A percentile compares a stretch with the other conserved stretches of the same genome.
phyloP scores from a whole-genome alignment of 1,139 yeast species.

The Pneumocystis murina region DNA sequence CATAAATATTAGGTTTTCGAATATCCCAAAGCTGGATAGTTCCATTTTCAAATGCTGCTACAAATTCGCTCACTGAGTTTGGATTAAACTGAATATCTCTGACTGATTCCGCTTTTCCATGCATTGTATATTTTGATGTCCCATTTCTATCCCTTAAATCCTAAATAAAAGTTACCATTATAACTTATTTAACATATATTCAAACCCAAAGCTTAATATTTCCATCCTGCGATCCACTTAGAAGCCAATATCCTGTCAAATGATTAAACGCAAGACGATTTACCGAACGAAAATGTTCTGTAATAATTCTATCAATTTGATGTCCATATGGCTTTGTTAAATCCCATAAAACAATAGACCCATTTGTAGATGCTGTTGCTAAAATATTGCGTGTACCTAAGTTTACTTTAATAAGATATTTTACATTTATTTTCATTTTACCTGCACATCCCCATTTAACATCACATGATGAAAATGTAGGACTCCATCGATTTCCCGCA shows the following conservation, averaged over 20 bases:
- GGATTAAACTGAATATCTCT: slow-evolving; percentile 31
- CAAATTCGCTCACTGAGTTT: slow-evolving; percentile 33
- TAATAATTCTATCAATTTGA: slow-evolving; percentile 20
- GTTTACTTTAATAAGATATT: not conserved
- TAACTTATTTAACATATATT: slow-evolving; percentile 34
- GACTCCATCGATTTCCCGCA: slow-evolving; percentile 12
- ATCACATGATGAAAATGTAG: slow-evolving; percentile 17
- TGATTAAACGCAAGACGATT: slow-evolving; percentile 62
- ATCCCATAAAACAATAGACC: slow-evolving; percentile 14
- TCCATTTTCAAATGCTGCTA: slow-evolving; percentile 82
- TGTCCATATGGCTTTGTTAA: slow-evolving; percentile 8
- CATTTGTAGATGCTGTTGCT: slow-evolving; percentile 15
- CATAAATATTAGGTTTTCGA: slow-evolving; percentile 35
- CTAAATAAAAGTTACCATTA: slow-evolving; percentile 30
- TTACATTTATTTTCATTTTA: not conserved
- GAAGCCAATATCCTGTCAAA: slow-evolving; percentile 40
- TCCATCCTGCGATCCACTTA: slow-evolving; percentile 90
- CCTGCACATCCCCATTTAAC: slow-evolving; percentile 25
- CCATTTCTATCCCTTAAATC: slow-evolving; percentile 14
- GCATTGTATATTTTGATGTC: slow-evolving; percentile 25
- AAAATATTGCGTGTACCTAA: slow-evolving; percentile 15
- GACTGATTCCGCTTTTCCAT: slow-evolving; percentile 33
- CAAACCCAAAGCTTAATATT: slow-evolving; percentile 73
- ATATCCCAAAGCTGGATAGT: slow-evolving; percentile 73
- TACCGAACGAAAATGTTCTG: slow-evolving; percentile 67